Evolutionary conservation across 257 asterid genomes (phyloP), one percentile per base, ranked within the genome.

Genomic region (Solanum pennellii): DNA sequence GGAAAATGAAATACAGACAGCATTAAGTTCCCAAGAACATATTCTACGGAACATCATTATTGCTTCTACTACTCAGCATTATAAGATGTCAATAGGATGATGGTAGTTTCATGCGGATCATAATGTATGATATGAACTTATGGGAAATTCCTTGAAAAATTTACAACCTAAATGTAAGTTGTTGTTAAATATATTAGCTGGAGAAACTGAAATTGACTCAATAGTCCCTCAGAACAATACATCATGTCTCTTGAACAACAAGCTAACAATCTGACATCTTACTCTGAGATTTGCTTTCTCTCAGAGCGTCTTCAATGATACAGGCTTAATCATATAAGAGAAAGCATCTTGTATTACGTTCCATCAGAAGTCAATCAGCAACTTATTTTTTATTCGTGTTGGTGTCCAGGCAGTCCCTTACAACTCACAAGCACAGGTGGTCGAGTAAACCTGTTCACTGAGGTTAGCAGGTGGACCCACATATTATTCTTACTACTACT

Each of bases 1-100:
- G 72, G 88, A 80, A 88, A 75, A 84, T 83, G 88, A 87, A 47
- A 73, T 33, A 79, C 83, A 91, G 37, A 59, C 47, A 82, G 72
- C 83, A 47, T 76, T 74, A 86, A 47, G 31, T 16, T 15, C 33
- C 68, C 18, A 25, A 29, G 35, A 74, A 80, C 41, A 52, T 59
- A n/a, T n/a, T 41, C 18, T 23, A 60, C 5, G 42, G 39, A 79
- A 83, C 84, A 69, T 52, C 20, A 2, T 47, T 25, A 25, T 27
- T 45, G 72, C 83, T 10, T 83, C 69, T 7, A 41, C 27, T 23
- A 42, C n/a, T 18, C 31, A 69, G 49, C 0, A 83, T 60, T 56
- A 65, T n/a, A 82, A 82, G 44, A 82, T 47, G 85, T 82, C 69
- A 31, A 49, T 41, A 18, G 29, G 45, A 82, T 49, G 45, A 27